Conservation (phyloP, 2,329 filamentous ascomycete species). For the Pleurostoma richardsiae region DNA sequence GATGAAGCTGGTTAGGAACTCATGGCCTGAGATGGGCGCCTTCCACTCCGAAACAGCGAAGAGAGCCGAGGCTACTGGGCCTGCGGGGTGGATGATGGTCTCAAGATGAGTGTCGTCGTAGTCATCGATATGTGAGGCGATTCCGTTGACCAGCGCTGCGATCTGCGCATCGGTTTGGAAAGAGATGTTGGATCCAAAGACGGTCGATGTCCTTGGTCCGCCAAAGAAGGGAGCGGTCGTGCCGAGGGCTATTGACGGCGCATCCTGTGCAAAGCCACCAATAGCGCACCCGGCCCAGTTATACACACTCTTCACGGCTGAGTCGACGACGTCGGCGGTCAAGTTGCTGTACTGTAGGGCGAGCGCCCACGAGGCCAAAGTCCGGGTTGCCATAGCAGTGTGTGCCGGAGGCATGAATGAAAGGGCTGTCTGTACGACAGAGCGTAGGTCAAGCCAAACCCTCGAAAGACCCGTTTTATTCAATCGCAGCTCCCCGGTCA, state of each 20-base stretch:
- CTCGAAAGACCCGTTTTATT: no score
- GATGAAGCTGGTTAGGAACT: conserved; percentile 45
- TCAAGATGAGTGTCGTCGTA: conserved; percentile 53
- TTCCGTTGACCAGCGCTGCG: conserved; percentile 46
- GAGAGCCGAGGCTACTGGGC: conserved; percentile 43
- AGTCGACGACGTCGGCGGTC: conserved; percentile 30
- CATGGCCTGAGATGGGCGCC: conserved; percentile 31
- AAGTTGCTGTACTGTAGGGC: conserved; percentile 33
- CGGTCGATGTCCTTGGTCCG: conserved; percentile 21
- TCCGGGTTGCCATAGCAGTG: conserved; percentile 35
- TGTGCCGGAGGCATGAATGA: no score
- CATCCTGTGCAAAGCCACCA: conserved; percentile 25
- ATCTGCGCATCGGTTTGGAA: conserved; percentile 36
- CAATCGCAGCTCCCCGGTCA: no score
- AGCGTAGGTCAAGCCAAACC: no score
- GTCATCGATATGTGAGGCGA: conserved; percentile 50
- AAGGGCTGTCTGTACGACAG: no score
- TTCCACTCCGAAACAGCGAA: conserved; percentile 39
- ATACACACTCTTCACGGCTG: conserved; percentile 42
- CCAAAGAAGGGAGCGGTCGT: conserved; percentile 18
- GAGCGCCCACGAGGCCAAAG: conserved; percentile 40
- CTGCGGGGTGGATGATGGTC: conserved; percentile 50
- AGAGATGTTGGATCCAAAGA: conserved; percentile 23
- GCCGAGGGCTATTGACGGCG: not conserved
- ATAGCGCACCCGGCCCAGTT: conserved; percentile 51